These are phyloP conservation scores for Aspergillus sp. DNA, from an alignment of 2,329 filamentous ascomycete genomes.

Conservation along the genomic window DNA sequence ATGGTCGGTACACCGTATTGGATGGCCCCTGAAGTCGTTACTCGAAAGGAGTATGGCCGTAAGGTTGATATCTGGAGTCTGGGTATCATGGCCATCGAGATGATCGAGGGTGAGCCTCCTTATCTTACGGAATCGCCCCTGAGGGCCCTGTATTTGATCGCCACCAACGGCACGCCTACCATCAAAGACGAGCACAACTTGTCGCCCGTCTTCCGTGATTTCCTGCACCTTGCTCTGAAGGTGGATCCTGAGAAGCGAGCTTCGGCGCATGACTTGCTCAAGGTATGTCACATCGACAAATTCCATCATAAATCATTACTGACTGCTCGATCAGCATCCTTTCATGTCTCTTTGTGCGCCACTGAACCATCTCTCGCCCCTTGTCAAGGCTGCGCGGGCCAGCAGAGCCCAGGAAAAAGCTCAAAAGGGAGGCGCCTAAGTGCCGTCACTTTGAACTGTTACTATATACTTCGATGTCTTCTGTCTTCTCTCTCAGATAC, in stretches of 20 bases:
- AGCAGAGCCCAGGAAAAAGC: slow-evolving; percentile 84
- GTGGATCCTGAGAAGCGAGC: slow-evolving; percentile 97
- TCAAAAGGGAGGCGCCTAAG: slow-evolving; percentile 57
- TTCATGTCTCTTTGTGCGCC: slow-evolving; percentile 79
- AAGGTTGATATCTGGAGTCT: slow-evolving; percentile 99
- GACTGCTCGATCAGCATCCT: slow-evolving; percentile 60
- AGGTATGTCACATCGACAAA: slow-evolving; percentile 61
- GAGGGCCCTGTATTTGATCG: slow-evolving; percentile 90
- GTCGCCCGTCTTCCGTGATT: slow-evolving; percentile 82
- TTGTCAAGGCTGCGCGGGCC: slow-evolving; percentile 82
- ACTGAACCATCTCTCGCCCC: slow-evolving; percentile 74
- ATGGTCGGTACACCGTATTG: slow-evolving; percentile 99
- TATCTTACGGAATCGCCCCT: slow-evolving; percentile 95
- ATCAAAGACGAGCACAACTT: slow-evolving; percentile 92
- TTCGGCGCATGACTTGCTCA: slow-evolving; percentile 87
- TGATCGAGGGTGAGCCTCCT: slow-evolving; percentile 98
- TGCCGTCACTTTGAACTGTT: slow-evolving; percentile 23
- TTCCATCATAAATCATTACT: slow-evolving; percentile 9
- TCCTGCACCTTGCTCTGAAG: slow-evolving; percentile 88
- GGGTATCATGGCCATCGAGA: slow-evolving; percentile 99
- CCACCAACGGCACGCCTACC: slow-evolving; percentile 89
- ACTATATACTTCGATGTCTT: slow-evolving; percentile 30
- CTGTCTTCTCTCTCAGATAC: slow-evolving; percentile 34
- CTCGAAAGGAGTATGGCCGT: slow-evolving; percentile 93
- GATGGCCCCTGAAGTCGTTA: slow-evolving; percentile 99